These are phyloP conservation scores for Yamadazyma songkhlaensis DNA, from an alignment of 1,139 yeast species.

Conservation along the genomic window DNA sequence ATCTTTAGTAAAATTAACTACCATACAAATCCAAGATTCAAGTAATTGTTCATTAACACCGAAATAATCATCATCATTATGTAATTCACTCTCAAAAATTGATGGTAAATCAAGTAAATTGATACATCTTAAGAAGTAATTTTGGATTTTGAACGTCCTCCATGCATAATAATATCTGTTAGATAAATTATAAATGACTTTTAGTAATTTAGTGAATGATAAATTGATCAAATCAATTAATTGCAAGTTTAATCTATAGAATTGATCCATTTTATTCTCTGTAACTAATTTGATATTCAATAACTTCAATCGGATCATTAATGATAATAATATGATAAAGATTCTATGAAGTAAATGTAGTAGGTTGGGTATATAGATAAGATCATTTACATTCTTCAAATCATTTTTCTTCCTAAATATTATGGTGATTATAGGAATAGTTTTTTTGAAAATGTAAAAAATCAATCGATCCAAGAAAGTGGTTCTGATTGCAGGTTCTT, in stretches of 20 bases:
- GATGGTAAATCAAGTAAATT: conserved; percentile 1
- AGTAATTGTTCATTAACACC: conserved; percentile 8
- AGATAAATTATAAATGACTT: conserved; percentile 24
- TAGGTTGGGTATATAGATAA: conserved; percentile 5
- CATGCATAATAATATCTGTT: conserved; percentile 44
- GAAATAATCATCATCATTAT: conserved; percentile 2
- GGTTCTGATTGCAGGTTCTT: not conserved
- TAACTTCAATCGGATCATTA: conserved; percentile 3
- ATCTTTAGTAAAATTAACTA: not conserved
- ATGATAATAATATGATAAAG: conserved; percentile 2
- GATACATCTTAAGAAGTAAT: conserved; percentile 16
- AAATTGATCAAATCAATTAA: not conserved
- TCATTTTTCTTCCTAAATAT: not conserved
- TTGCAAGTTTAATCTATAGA: not conserved
- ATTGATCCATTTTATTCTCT: not conserved
- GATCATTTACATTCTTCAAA: conserved; percentile 3
- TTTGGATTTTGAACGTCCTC: conserved; percentile 37
- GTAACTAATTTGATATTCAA: not conserved
- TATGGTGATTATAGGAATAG: conserved; percentile 1
- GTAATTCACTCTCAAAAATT: not conserved
- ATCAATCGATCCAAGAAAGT: conserved; percentile 1
- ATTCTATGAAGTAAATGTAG: conserved; percentile 5
- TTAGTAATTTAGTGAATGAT: not conserved
- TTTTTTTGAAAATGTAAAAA: not conserved
- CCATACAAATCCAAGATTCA: conserved; percentile 1